These are phyloP conservation scores for Trichoderma breve DNA, from an alignment of 2,329 filamentous ascomycete genomes.

Conservation along the genomic window DNA sequence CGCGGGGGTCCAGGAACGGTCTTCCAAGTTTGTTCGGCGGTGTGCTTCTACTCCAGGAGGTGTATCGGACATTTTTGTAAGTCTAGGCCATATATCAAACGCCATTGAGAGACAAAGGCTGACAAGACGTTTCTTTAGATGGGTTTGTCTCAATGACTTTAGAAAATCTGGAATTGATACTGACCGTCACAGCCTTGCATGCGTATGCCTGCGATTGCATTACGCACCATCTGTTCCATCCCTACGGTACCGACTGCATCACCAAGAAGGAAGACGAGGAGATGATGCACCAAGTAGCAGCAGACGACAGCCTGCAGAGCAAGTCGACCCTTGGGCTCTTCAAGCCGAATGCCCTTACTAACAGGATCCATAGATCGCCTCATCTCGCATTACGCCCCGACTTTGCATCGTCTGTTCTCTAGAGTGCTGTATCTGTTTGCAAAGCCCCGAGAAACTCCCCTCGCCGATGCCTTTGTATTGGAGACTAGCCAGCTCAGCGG, in stretches of 20 bases:
- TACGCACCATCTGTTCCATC: slow-evolving; percentile 68
- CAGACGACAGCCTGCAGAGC: slow-evolving; percentile 67
- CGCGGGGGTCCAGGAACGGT: slow-evolving; percentile 56
- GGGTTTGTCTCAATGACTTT: slow-evolving; percentile 26
- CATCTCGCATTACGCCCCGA: slow-evolving; percentile 56
- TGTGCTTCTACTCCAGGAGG: slow-evolving; percentile 46
- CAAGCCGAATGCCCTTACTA: background rate
- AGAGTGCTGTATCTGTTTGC: slow-evolving; percentile 48
- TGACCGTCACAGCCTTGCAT: slow-evolving; percentile 47
- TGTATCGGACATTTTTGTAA: slow-evolving; percentile 61
- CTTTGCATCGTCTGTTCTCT: slow-evolving; percentile 47
- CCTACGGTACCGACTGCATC: slow-evolving; percentile 61
- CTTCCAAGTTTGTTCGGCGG: slow-evolving; percentile 52
- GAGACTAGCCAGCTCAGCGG: slow-evolving; percentile 46
- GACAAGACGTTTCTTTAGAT: slow-evolving; percentile 28
- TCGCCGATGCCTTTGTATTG: slow-evolving; percentile 59
- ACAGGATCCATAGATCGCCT: slow-evolving; percentile 49
- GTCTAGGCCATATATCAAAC: slow-evolving; percentile 15
- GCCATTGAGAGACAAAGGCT: background rate
- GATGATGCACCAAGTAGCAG: slow-evolving; percentile 67
- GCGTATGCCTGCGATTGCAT: slow-evolving; percentile 69
- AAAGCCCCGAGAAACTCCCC: slow-evolving; percentile 55
- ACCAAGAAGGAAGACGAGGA: slow-evolving; percentile 54
- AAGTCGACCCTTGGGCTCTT: slow-evolving; percentile 26
- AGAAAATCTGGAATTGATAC: background rate